Percentiles rank a stretch among this genome's conserved stretches.
phyloP scores from a whole-genome alignment of 208 protist species.

The Acanthamoeba rhysodes region DNA sequence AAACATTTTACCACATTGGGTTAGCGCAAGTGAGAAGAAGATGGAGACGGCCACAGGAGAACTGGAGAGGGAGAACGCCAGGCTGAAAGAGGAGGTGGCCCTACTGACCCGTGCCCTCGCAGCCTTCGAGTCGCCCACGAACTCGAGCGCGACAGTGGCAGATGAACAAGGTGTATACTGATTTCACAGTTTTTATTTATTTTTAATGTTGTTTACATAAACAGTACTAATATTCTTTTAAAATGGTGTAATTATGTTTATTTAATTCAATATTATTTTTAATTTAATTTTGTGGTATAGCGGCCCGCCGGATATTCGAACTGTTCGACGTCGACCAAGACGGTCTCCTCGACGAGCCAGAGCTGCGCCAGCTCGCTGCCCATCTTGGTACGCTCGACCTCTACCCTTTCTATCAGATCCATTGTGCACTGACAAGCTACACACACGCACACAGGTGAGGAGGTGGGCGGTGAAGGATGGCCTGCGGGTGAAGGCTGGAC shows the following conservation, averaged over 20 bases:
- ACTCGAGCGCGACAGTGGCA: neutral
- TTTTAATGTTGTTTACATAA: neutral
- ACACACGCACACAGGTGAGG: neutral
- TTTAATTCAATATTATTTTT: neutral
- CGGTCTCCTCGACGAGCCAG: neutral
- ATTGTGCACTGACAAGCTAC: neutral
- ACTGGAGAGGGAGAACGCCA: neutral
- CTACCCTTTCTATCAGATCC: too few species aligned
- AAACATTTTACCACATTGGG: too few species aligned
- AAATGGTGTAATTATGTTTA: neutral
- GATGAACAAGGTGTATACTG: neutral
- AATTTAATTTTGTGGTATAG: neutral
- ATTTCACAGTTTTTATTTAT: neutral
- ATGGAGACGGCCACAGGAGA: too few species aligned
- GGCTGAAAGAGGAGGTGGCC: neutral
- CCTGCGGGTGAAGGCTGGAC: neutral
- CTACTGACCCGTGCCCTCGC: neutral
- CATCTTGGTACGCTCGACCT: neutral
- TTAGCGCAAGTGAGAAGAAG: too few species aligned
- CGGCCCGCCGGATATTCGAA: neutral
- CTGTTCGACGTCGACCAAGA: neutral
- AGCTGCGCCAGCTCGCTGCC: conserved; percentile 16
- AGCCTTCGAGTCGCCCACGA: neutral
- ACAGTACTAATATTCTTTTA: neutral
- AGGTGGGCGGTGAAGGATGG: neutral